Percentiles rank a stretch among this genome's conserved stretches.
phyloP scores from a whole-genome alignment of 345 rosid species.

The Gossypium turneri region DNA sequence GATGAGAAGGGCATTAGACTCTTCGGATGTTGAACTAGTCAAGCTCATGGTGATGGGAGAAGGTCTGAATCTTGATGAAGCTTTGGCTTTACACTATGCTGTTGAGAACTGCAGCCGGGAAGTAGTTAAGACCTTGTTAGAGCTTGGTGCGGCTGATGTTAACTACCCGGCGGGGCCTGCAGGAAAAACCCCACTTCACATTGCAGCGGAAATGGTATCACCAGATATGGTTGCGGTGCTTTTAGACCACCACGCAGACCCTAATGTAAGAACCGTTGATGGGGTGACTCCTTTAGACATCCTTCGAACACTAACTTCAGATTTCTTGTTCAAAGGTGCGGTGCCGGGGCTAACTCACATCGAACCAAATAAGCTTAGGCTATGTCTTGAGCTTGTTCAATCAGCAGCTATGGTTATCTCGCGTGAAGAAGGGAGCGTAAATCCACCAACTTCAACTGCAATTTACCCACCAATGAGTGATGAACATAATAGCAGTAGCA shows the following conservation, averaged over 20 bases:
- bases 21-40: conserved; percentile 90
- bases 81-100: conserved; percentile 89
- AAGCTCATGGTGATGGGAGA: conserved; percentile 99
- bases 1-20: conserved; percentile 92
- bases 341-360: conserved; percentile 91
- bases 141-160: conserved; percentile 96
- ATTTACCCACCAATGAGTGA: conserved; percentile 63
- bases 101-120: conserved; percentile 97
- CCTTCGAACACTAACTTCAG: conserved; percentile 91
- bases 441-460: conserved; percentile 37
- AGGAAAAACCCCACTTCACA: conserved; percentile 86
- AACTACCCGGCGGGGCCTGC: conserved; percentile 91
- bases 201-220: conserved; percentile 97
- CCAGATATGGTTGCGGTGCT: conserved; percentile 98
- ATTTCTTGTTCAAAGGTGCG: conserved; percentile 97
- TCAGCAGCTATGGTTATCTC: conserved; percentile 95
- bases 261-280: conserved; percentile 84
- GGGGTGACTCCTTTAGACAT: conserved; percentile 93
- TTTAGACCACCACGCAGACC: conserved; percentile 95
- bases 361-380: conserved; percentile 92
- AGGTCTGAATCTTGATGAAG: conserved; percentile 94
- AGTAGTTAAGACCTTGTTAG: conserved; percentile 94
- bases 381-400: conserved; percentile 97
- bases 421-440: conserved; percentile 80
- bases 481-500: conserved; percentile 57